A percentile compares a stretch with the other conserved stretches of the same genome.
phyloP scores from a whole-genome alignment of 192 early-diverging fungal genomes.

The Globomyces pollinis-pini region DNA sequence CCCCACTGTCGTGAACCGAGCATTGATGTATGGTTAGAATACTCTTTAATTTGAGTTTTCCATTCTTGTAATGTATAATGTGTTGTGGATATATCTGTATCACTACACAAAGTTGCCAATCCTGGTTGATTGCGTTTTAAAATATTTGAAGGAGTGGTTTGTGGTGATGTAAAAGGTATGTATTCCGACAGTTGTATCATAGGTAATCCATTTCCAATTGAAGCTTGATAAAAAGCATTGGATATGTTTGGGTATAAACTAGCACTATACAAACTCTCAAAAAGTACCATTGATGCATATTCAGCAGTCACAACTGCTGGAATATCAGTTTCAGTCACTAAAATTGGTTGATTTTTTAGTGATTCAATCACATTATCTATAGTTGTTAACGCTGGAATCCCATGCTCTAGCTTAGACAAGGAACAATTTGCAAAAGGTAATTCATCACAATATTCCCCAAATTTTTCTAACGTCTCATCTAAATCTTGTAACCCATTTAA shows the following conservation, averaged over 20 bases:
- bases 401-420: neutral
- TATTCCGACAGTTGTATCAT: no score
- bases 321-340: no score
- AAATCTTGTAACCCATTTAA: neutral
- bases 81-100: neutral
- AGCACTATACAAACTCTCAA: conserved; percentile 11
- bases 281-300: neutral
- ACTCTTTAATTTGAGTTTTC: no score
- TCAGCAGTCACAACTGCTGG: conserved; percentile 9
- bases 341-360: no score
- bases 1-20: neutral
- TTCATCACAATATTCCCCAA: neutral
- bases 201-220: conserved; percentile 11
- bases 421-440: neutral
- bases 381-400: neutral
- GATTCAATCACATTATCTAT: no score
- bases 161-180: no score
- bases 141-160: no score
- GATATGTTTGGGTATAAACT: conserved; percentile 14
- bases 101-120: neutral
- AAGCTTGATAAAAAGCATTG: neutral
- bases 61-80: conserved; percentile 1
- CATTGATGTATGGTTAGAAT: neutral
- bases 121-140: neutral
- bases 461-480: neutral